Percentiles rank a stretch among this genome's conserved stretches.
Evolutionary conservation across 2,329 filamentous ascomycete genomes (phyloP).

Genomic region (Stachybotrys chlorohalonatus): DNA sequence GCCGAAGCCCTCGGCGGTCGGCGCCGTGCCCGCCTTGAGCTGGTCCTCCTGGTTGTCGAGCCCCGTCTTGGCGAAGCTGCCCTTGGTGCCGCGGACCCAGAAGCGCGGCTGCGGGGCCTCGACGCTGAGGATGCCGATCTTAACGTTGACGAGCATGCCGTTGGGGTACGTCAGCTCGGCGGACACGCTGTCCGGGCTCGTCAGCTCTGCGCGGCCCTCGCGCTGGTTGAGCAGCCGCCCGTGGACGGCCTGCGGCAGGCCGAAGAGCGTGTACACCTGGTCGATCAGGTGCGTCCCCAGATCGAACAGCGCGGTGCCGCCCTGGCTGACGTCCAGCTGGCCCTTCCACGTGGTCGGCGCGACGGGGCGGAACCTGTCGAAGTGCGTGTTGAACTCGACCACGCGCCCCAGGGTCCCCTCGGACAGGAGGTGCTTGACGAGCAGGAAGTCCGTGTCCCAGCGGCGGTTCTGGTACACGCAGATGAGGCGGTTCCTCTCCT

Average conservation of each 20-base stretch:
- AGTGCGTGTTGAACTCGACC: conserved; percentile 71
- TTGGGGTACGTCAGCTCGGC: conserved; percentile 57
- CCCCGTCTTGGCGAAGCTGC: conserved; percentile 62
- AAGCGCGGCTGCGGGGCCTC: conserved; percentile 64
- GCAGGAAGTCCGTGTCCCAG: conserved; percentile 70
- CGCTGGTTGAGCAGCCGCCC: conserved; percentile 61
- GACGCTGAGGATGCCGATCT: conserved; percentile 59
- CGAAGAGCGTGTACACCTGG: conserved; percentile 63
- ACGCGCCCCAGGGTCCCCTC: conserved; percentile 58
- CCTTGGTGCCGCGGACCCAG: conserved; percentile 68
- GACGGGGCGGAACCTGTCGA: conserved; percentile 62
- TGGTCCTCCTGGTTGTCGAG: conserved; percentile 72
- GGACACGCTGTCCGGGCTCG: conserved; percentile 49
- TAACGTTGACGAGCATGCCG: conserved; percentile 58
- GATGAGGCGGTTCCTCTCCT: conserved; percentile 40
- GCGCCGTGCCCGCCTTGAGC: conserved; percentile 53
- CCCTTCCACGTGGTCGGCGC: conserved; percentile 60
- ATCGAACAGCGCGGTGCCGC: conserved; percentile 63
- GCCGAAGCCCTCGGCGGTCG: conserved; percentile 55
- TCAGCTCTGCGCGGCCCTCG: conserved; percentile 32
- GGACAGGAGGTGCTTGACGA: conserved; percentile 52
- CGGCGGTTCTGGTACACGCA: conserved; percentile 71
- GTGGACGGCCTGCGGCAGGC: conserved; percentile 57
- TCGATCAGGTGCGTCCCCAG: conserved; percentile 70
- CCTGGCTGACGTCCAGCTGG: conserved; percentile 45